These are phyloP conservation scores for Apiotrichum domesticum DNA, from an alignment of 1,284 basidiomycete genomes.

Conservation along the genomic window DNA sequence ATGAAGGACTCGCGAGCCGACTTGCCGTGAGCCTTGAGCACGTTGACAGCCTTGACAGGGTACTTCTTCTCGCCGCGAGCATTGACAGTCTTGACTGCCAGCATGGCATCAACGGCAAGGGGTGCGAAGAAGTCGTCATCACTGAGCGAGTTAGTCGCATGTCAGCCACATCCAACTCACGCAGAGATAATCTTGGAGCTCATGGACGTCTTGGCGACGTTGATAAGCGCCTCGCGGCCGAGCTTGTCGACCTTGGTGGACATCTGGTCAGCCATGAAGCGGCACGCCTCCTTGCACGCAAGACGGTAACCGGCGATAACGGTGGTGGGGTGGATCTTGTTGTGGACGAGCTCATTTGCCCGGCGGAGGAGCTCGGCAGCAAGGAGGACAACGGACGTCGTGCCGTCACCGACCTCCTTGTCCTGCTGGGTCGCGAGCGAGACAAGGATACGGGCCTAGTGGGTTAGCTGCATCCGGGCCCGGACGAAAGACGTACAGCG, in stretches of 20 bases:
- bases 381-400: slow-evolving; percentile 96
- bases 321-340: slow-evolving; percentile 98
- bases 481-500: slow-evolving; percentile 53
- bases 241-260: slow-evolving; percentile 90
- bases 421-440: slow-evolving; percentile 99
- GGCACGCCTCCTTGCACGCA: slow-evolving; percentile 94
- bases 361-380: slow-evolving; percentile 91
- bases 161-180: slow-evolving; percentile 65
- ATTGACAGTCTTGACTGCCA: slow-evolving; percentile 93
- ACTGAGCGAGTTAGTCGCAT: slow-evolving; percentile 48
- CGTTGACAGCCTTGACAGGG: slow-evolving; percentile 98
- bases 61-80: slow-evolving; percentile 95
- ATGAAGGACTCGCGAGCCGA: slow-evolving; percentile 92
- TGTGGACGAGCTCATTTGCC: slow-evolving; percentile 96
- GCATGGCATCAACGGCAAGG: slow-evolving; percentile 98
- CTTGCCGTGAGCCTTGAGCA: slow-evolving; percentile 97
- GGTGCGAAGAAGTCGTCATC: slow-evolving; percentile 98
- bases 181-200: slow-evolving; percentile 96
- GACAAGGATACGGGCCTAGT: slow-evolving; percentile 76
- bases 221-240: slow-evolving; percentile 86
- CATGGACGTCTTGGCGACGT: slow-evolving; percentile 98
- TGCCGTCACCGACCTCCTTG: slow-evolving; percentile 98
- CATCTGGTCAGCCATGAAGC: slow-evolving; percentile 97
- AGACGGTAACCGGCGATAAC: slow-evolving; percentile 96
- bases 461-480: slow-evolving; percentile 37